Conservation (phyloP, 1,284 basidiomycete species). For the Cutaneotrichosporon dermatis region DNA sequence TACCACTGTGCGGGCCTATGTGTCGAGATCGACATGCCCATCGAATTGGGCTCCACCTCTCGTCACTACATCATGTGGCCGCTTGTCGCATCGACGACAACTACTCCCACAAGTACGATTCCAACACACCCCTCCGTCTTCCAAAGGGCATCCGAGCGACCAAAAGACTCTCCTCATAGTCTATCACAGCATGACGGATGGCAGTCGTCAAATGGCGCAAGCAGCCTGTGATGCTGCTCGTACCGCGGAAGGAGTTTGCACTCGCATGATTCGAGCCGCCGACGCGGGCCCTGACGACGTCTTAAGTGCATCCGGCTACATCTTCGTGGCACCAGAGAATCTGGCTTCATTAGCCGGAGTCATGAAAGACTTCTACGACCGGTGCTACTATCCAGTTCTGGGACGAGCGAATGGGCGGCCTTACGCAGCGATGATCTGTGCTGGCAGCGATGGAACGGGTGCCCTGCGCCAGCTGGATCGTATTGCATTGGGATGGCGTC, state of each 20-base stretch:
- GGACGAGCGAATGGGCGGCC: slow-evolving; percentile 15
- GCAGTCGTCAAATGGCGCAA: slow-evolving; percentile 15
- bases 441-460: slow-evolving; percentile 14
- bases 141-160: neutral
- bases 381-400: slow-evolving; percentile 15
- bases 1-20: too few relatives aligned
- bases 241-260: neutral
- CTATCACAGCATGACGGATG: slow-evolving; percentile 19
- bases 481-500: slow-evolving; percentile 15
- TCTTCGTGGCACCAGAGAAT: slow-evolving; percentile 21
- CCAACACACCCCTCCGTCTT: neutral
- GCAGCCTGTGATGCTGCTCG: slow-evolving; percentile 13
- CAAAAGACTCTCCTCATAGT: slow-evolving; percentile 25
- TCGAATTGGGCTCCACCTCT: too few relatives aligned
- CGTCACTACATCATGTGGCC: too few relatives aligned
- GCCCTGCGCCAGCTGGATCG: slow-evolving; percentile 18
- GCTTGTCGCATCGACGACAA: neutral
- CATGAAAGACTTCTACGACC: slow-evolving; percentile 20
- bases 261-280: slow-evolving; percentile 4
- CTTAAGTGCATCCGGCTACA: slow-evolving; percentile 9
- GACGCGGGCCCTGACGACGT: slow-evolving; percentile 13
- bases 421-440: slow-evolving; percentile 19
- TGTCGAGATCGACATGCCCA: too few relatives aligned
- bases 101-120: neutral
- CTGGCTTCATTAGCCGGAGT: slow-evolving; percentile 15